Base-by-base conservation (phyloP, 345 rosid genomes). In the Euphorbia peplus region DNA sequence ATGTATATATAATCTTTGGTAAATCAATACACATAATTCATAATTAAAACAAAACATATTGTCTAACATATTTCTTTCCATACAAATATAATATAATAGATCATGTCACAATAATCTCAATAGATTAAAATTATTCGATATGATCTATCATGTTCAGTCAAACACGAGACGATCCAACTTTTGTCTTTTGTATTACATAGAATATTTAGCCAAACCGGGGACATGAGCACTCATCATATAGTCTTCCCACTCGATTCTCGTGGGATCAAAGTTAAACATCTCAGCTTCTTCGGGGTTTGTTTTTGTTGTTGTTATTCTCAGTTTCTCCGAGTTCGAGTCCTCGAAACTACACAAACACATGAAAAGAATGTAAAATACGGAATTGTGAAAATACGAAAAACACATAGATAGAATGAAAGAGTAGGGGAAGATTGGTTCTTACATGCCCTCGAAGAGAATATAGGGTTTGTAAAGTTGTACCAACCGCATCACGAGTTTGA, bases 391-490 rank as follows among this genome's bases (percentile, higher is more conserved):
- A 3, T 7, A 6, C 8, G 32, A 18, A 21, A 35, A 19, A 1
- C 5, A 10, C 12, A 12, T 5, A 7, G 25, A 14, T 15, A 7
- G n/a, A 1, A 32, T 3, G n/a, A 13, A 0, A 13, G 0, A 13
- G 1, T 13, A 14, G 3, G 29, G 28, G 11, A n/a, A 16, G 37
- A 3, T 29, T 2, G 15, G 29, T 16, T 30, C 29, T 18, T 65
- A 77, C 77, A 10, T 54, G 60, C 75, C 75, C 10, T 64, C 11
- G n/a, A 78, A 78, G 53, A 83, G 79, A 44, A 76, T 15, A 26
- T 76, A 83, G 0, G 87, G 83, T 48, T 59, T 54, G 58, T 79
- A 83, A n/a, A 81, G 80, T 3, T 83, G 72, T 8, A 52, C 78
- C 22, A 83, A 57, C 2, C 74, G 63, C 84, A 78, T 74, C 29